Evolutionary conservation across 2,329 filamentous ascomycete genomes (phyloP), one percentile per base, ranked within the genome.

Genomic region (Penicillium sp.): DNA sequence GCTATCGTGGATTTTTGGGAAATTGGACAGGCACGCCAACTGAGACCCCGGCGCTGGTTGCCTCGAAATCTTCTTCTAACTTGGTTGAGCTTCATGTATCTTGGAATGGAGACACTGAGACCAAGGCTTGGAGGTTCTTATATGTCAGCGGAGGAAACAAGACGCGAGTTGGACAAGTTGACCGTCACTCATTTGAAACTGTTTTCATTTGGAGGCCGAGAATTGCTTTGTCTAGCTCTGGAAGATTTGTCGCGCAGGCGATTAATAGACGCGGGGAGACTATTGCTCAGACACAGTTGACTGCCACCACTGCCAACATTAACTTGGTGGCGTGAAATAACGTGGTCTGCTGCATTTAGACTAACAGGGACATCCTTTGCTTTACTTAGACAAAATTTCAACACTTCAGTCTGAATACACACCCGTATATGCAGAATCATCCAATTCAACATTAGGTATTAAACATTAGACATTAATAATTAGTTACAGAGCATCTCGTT

Each of bases 1-100:
- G 67, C 53, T 76, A 75, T 55, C 69, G 74, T 9, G 72, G 58
- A 1, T 75, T 72, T 42, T 54, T 66, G 10, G 69, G 62, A n/a
- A 71, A 74, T 38, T 76, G 72, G 74, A 72, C 67, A 1, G 73
- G 68, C 0, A 54, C 39, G 1, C 51, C 51, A 3, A 34, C 47
- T 16, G 45, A 49, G 18, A 14, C 1, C 5, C 51, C 51, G 4
- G 45, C 44, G 1, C 21, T 54, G 11, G 50, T 49, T 18, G 50
- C 38, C 2, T 21, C 43, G 6, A 44, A 43, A 10, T 24, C 11
- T 6, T n/a, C 39, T 1, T 18, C 36, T 9, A n/a, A 27, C 5
- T 2, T 29, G n/a, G 39, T 54, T 0, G n/a, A 54, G n/a, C 27
- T 54, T 2, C 34, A 54, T 24, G 51, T 54, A 2, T 54, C 51